Evolutionary conservation across 805 yeast genomes (phyloP), one percentile per base, ranked within the genome.

Genomic region (Cyberlindnera euphorbiiphila): DNA sequence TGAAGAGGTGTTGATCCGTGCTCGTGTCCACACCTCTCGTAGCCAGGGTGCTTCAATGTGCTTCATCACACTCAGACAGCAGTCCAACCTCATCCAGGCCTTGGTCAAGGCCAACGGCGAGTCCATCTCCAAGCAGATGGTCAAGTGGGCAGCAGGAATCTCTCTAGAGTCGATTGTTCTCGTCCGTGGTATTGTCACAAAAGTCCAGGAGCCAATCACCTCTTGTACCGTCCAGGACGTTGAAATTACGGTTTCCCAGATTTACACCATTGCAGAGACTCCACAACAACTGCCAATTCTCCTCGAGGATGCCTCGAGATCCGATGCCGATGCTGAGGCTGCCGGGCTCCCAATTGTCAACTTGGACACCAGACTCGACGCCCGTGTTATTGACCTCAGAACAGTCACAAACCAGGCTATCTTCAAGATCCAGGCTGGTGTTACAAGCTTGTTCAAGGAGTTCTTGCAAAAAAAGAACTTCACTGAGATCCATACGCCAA

Each of bases 371-470:
- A 78, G 98, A 63, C 74, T 93, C 57, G 98, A 93, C 61, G 71
- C 93, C 37, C 80, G 99, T 62, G 97, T 91, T 38, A 88, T 93
- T 62, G 99, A 93, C 61, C 73, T 93, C 61, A 84, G 99, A 74
- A 93, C 98, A 5, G 85, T 83, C 30, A 91, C 98, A 37, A 93
- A 93, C 71, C 98, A 93, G 69, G 95, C 98, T 35, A 93, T 93
- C 50, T 93, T 93, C 78, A 84, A 79, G 65, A 81, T 93, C 56
- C 94, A 86, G 68, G 76, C 91, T 34, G 98, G 91, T 54, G 95
- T 93, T 41, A 76, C 91, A 60, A 70, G 71, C 26, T 69, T 94
- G 57, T 93, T 93, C 76, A 79, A 95, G 61, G 98, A 93, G 69
- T 93, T 83, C 61, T 71, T 93, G 56, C 59, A 65, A 43, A 64